Evolutionary conservation across 2,329 filamentous ascomycete genomes (phyloP), one percentile per base, ranked within the genome.

Genomic region (Canariomyces notabilis): DNA sequence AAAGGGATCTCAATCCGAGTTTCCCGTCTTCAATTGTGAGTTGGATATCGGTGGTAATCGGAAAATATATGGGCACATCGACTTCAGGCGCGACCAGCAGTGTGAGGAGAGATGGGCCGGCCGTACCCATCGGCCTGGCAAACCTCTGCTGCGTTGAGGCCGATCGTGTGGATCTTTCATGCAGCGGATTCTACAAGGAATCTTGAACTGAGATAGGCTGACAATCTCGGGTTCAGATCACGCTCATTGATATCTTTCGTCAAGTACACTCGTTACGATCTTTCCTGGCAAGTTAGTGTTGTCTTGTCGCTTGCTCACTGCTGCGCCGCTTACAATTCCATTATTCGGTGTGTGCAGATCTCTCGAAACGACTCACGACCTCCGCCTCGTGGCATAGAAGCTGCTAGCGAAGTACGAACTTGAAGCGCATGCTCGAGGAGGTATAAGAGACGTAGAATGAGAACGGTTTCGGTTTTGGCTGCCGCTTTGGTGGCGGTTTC

Each of bases 231-330:
- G 26, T 49, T 35, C 48, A 62, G 60, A 63, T 51, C 57, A 73
- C 74, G 63, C 67, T 77, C 72, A 60, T 78, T 59, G 71, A 73
- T 49, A 58, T 63, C 58, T 63, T 11, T 64, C 69, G 74, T 79
- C 76, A 78, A 76, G 70, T 77, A 76, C 76, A 76, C 68, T 80
- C 77, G 69, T 76, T 79, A 57, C 57, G 57, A 65, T 62, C 59
- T 56, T 59, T 63, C 66, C 72, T 76, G 73, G 76, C 74, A 72
- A 54, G 68, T 71, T 57, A 66, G 67, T 70, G 20, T 49, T 50
- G 26, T 43, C 39, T 46, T 45, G 41, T 45, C 47, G 23, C 37
- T n/a, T 19, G 32, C 48, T 40, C 46, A 42, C 44, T 29, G 55
- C 34, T 26, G 16, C 36, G 46, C 46, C 52, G 53, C 59, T 62